Base-by-base conservation (phyloP, 2,329 filamentous ascomycete species). In the Monosporascus sp. region DNA sequence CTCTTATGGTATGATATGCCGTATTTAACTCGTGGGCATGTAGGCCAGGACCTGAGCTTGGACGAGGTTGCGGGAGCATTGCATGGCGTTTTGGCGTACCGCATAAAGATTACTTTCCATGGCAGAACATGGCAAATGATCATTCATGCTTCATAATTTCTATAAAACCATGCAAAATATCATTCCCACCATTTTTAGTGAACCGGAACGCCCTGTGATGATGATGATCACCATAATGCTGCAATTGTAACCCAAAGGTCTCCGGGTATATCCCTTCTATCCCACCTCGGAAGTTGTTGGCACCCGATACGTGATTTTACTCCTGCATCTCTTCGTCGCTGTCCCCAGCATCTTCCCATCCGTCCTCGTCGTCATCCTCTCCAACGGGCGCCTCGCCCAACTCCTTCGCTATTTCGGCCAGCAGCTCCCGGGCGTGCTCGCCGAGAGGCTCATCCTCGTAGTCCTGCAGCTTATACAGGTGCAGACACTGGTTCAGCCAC, bases 361-460 rank as follows among this genome's bases (percentile, higher is more conserved):
- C 75, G 14, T 78, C 81, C 8, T 77, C 82, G 27, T 78, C 80
- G 37, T 77, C 78, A 20, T 77, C 80, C 31, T 83, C 80, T 37
- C 77, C 80, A 20, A 79, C 77, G 19, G 75, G 72, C 14, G 79
- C 76, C 60, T 82, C 81, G 3, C 86, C 86, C 3, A 92, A 74
- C 63, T 84, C 84, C 54, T 80, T 76, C 60, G 81, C 82, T 54
- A 91, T 81, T 52, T 74, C 77, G 41, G 76, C 74, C 44, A 91
- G 72, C 45, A 95, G 76, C 73, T 94, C 89, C 55, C 79, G 74
- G 0, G 88, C 86, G 67, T 95, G 90, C 55, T 88, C 84, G 50
- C 85, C 84, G 26, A 95, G 74, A 58, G 87, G 78, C 56, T 91
- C 87, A 61, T 95, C 90, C 68, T 95, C 92, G 68, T 97, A 97